phyloP scores from a whole-genome alignment of 768 basidiomycete genomes.

The Roridomyces roridus region DNA sequence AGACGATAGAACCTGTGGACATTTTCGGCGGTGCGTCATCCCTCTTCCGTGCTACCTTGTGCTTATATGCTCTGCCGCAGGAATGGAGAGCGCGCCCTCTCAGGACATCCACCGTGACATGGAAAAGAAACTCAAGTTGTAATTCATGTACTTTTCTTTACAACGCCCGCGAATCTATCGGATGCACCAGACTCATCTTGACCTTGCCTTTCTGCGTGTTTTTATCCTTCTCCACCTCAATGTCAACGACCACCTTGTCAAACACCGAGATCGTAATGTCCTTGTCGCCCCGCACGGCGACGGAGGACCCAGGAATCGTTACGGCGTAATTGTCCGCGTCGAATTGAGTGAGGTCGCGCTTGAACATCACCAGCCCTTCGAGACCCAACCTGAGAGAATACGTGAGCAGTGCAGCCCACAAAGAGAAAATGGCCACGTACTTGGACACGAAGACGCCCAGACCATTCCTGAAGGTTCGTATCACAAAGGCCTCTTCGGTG shows the following conservation, averaged over 20 bases:
- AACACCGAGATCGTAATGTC: slow-evolving; percentile 83
- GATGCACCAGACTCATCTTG: slow-evolving; percentile 78
- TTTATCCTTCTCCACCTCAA: slow-evolving; percentile 93
- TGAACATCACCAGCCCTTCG: slow-evolving; percentile 95
- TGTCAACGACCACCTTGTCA: slow-evolving; percentile 90
- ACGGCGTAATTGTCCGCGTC: slow-evolving; percentile 92
- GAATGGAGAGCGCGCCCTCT: slow-evolving; percentile 55
- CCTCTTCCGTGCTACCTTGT: neutral
- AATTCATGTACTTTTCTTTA: slow-evolving; percentile 32
- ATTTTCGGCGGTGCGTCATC: slow-evolving; percentile 72
- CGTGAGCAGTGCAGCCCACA: neutral
- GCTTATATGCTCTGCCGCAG: slow-evolving; percentile 39
- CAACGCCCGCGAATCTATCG: slow-evolving; percentile 60
- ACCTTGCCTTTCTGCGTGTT: slow-evolving; percentile 92
- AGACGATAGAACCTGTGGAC: slow-evolving; percentile 78
- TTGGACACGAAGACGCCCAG: slow-evolving; percentile 95
- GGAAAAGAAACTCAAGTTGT: slow-evolving; percentile 64
- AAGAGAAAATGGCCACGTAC: slow-evolving; percentile 53
- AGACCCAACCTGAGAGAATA: slow-evolving; percentile 76
- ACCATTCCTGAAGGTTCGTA: slow-evolving; percentile 93
- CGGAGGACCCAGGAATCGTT: slow-evolving; percentile 57
- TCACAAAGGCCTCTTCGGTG: slow-evolving; percentile 88
- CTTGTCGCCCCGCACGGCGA: slow-evolving; percentile 29
- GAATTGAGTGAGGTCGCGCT: slow-evolving; percentile 78
- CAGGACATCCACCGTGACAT: slow-evolving; percentile 70